Percentiles rank a stretch among this genome's conserved stretches.
Conservation (phyloP, 164 flowering plant species). For the Amborella trichopoda region DNA sequence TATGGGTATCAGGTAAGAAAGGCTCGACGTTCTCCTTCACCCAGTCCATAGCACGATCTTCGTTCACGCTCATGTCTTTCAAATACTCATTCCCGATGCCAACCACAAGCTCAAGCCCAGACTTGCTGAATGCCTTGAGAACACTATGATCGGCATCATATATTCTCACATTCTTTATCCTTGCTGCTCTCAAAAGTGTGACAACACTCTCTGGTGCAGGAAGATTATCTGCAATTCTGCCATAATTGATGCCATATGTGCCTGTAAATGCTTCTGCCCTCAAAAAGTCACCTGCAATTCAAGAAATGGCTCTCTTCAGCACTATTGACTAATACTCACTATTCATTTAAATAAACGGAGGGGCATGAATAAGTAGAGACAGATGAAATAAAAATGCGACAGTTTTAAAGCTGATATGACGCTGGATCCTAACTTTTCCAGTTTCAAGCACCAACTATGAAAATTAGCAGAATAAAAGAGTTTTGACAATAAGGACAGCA, state of each 20-base stretch:
- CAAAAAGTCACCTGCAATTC: conserved; percentile 14
- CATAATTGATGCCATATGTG: conserved; percentile 81
- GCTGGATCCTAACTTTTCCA: too few relatives aligned
- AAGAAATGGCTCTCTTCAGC: neutral
- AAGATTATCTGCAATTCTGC: conserved; percentile 64
- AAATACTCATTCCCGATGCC: conserved; percentile 54
- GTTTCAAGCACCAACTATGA: too few relatives aligned
- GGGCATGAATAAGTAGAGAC: too few relatives aligned
- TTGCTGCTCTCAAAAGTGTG: conserved; percentile 67
- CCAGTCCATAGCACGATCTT: conserved; percentile 61
- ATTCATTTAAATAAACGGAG: too few relatives aligned
- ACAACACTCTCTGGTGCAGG: conserved; percentile 73
- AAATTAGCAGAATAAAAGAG: too few relatives aligned
- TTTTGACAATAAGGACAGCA: too few relatives aligned
- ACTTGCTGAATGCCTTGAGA: conserved; percentile 46
- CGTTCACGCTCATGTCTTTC: conserved; percentile 46
- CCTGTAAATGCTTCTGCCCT: conserved; percentile 41
- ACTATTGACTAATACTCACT: too few relatives aligned
- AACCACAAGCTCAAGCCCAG: conserved; percentile 65
- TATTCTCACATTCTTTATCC: conserved; percentile 66
- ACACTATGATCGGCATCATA: conserved; percentile 69
- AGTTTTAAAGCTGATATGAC: too few relatives aligned
- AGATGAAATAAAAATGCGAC: too few relatives aligned
- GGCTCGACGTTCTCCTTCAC: conserved; percentile 58
- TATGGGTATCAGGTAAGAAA: conserved; percentile 45